These are phyloP conservation scores for Mucor mucedo DNA, from an alignment of 371 early-diverging fungal species.

Conservation along the genomic window DNA sequence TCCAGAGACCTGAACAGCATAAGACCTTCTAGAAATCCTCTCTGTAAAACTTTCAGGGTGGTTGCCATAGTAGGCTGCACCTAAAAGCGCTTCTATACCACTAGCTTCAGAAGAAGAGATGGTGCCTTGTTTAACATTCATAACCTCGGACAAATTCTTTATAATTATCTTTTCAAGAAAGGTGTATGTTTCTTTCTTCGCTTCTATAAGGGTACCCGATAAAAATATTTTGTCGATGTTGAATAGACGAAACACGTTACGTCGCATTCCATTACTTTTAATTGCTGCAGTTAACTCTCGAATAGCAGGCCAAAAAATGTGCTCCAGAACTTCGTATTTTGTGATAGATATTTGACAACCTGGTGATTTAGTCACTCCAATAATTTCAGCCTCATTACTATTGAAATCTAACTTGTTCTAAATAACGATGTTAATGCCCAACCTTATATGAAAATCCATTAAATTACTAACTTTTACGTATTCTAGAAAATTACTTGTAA, in stretches of 20 bases:
- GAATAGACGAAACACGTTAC: not conserved
- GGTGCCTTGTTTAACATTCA: not conserved
- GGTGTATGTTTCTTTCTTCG: not conserved
- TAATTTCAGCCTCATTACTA: slow-evolving; percentile 5
- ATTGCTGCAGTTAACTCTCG: slow-evolving; percentile 4
- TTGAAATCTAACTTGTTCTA: slow-evolving; percentile 8
- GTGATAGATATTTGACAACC: slow-evolving; percentile 7
- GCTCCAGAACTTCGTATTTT: slow-evolving; percentile 14
- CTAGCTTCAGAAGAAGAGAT: not conserved
- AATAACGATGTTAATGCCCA: not conserved
- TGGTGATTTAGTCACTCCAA: not conserved
- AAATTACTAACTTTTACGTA: not conserved
- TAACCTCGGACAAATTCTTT: slow-evolving; percentile 3
- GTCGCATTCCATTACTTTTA: slow-evolving; percentile 5
- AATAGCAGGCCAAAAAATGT: slow-evolving; percentile 10
- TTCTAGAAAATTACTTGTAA: not conserved
- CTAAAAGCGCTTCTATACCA: slow-evolving; percentile 2
- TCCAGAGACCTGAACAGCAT: slow-evolving; percentile 1
- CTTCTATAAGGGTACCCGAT: slow-evolving; percentile 5
- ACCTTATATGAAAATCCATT: not conserved
- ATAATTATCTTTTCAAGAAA: slow-evolving; percentile 6
- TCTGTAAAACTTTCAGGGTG: slow-evolving; percentile 10
- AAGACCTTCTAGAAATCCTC: slow-evolving; percentile 15
- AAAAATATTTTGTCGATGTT: slow-evolving; percentile 15
- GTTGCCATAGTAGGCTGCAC: slow-evolving; percentile 7